These are phyloP conservation scores for Mortierella sp. DNA, from an alignment of 371 early-diverging fungal species.

Conservation along the genomic window DNA sequence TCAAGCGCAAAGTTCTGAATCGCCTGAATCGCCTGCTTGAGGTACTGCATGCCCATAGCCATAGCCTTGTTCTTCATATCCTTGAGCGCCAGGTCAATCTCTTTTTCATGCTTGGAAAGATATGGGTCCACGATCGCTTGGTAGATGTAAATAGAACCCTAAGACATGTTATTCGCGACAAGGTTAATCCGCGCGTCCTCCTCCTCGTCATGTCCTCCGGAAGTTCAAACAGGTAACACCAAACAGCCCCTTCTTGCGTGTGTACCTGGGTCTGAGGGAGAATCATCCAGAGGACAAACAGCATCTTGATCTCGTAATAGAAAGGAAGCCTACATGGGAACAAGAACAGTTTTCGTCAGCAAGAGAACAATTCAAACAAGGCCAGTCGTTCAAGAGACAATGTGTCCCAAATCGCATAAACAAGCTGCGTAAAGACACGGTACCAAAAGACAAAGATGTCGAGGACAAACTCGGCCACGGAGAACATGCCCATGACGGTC, in stretches of 20 bases:
- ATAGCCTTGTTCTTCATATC: constrained; percentile 45
- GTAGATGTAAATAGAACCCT: constrained; percentile 56
- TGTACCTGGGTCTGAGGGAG: constrained; percentile 53
- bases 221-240: not conserved
- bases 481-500: constrained; percentile 54
- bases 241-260: not conserved
- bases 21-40: constrained; percentile 41
- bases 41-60: constrained; percentile 47
- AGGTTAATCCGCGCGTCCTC: not conserved
- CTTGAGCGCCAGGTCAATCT: constrained; percentile 47
- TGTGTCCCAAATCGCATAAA: too few species aligned
- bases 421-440: not conserved
- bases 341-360: not conserved
- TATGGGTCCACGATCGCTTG: constrained; percentile 48
- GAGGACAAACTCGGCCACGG: constrained; percentile 39
- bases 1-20: constrained; percentile 40
- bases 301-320: constrained; percentile 52
- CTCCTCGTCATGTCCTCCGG: not conserved
- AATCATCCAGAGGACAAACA: constrained; percentile 56
- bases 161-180: not conserved
- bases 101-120: constrained; percentile 38
- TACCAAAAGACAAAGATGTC: constrained; percentile 56
- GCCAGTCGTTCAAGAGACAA: too few species aligned
- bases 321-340: constrained; percentile 41
- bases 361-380: too few species aligned